Evolutionary conservation across 2,329 filamentous ascomycete species (phyloP).

Genomic region (Arthrobotrys megalospora): DNA sequence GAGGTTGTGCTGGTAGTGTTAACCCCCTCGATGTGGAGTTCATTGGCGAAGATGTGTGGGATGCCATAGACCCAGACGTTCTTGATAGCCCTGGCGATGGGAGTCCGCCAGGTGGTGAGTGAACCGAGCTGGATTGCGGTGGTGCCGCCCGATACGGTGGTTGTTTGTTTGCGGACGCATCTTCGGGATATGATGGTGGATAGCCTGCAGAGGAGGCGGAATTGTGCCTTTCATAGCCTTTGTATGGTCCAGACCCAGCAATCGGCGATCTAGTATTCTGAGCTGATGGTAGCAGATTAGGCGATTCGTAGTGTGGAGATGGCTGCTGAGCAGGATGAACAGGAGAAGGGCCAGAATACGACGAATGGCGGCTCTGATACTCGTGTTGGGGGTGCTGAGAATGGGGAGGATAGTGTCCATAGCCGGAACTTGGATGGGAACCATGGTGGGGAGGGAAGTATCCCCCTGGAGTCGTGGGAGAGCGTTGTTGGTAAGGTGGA

Average conservation of each 20-base stretch:
- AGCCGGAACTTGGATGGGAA: constrained; percentile 34
- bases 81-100: constrained; percentile 56
- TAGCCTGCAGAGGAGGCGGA: constrained; percentile 38
- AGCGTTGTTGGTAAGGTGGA: constrained; percentile 55
- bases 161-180: constrained; percentile 33
- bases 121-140: constrained; percentile 44
- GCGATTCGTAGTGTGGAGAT: constrained; percentile 56
- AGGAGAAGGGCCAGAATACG: constrained; percentile 52
- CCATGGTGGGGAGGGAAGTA: constrained; percentile 56
- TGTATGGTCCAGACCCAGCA: constrained; percentile 49
- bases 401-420: constrained; percentile 51
- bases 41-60: constrained; percentile 58
- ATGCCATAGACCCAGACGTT: constrained; percentile 55
- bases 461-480: constrained; percentile 55
- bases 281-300: constrained; percentile 40
- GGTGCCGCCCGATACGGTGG: constrained; percentile 42
- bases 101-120: constrained; percentile 56
- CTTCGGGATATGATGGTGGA: constrained; percentile 51
- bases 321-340: constrained; percentile 49
- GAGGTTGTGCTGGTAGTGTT: constrained; percentile 54
- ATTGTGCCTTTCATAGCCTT: constrained; percentile 51
- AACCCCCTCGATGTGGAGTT: constrained; percentile 55
- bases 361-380: constrained; percentile 54
- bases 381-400: constrained; percentile 42
- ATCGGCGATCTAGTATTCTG: constrained; percentile 47